These are phyloP conservation scores for Candida sphagnicola DNA, from an alignment of 805 yeast genomes.

Conservation along the genomic window DNA sequence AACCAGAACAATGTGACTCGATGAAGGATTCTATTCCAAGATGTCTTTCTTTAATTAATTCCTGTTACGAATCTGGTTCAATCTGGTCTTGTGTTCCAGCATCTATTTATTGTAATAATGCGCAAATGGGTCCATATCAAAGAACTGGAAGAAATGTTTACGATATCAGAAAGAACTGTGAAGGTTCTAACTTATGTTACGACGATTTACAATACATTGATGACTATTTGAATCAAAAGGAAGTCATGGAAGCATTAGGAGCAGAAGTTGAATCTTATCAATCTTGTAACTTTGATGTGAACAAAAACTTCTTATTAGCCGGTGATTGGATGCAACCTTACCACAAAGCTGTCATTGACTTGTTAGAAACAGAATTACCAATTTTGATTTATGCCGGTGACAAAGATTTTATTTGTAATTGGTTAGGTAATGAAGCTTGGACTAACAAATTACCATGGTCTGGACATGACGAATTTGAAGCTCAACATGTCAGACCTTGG, in stretches of 20 bases:
- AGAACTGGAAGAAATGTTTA: constrained; percentile 86
- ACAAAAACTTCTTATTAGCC: constrained; percentile 73
- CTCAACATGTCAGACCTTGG: constrained; percentile 42
- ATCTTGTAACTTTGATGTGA: constrained; percentile 74
- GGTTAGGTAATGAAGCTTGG: constrained; percentile 91
- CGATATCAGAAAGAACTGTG: constrained; percentile 81
- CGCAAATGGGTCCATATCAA: constrained; percentile 76
- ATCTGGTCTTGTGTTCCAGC: constrained; percentile 92
- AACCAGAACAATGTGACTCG: constrained; percentile 62
- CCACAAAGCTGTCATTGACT: constrained; percentile 50
- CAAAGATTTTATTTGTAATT: constrained; percentile 87
- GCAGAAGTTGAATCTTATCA: constrained; percentile 80
- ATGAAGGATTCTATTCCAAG: constrained; percentile 65
- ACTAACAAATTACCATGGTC: constrained; percentile 65
- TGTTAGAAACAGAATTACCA: constrained; percentile 69
- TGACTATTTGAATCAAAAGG: constrained; percentile 69
- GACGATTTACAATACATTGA: constrained; percentile 72
- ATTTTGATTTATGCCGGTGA: constrained; percentile 92
- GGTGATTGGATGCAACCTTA: constrained; percentile 95
- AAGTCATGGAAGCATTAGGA: constrained; percentile 79
- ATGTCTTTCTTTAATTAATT: constrained; percentile 69
- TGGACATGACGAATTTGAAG: constrained; percentile 45
- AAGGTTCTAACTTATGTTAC: constrained; percentile 69
- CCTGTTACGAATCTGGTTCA: constrained; percentile 73
- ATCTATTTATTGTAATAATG: constrained; percentile 80